Evolutionary conservation across 179 eudicot species (phyloP), one percentile per base, ranked within the genome.

Genomic region (Patellifolia procumbens): DNA sequence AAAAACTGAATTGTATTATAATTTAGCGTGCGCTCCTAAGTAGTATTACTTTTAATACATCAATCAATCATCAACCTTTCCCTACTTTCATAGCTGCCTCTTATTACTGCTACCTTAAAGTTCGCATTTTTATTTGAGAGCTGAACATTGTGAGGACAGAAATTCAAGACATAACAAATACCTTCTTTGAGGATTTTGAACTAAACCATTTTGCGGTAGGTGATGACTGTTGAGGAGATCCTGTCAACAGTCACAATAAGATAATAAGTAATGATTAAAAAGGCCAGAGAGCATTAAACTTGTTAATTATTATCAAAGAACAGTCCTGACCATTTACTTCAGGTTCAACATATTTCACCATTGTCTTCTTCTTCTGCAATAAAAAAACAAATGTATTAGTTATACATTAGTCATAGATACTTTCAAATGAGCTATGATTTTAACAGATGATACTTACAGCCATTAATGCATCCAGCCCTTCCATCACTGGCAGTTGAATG

Each of bases 401-500:
- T 22, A 68, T 20, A 20, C 5, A 34, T n/a, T 31, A 22, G 5
- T 20, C 7, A 56, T 20, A 31, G n/a, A 49, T 59, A 68, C 9
- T 16, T 45, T 35, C 26, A 32, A 42, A 43, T 26, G 17, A 69
- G 60, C 24, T 31, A 62, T 17, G 62, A 71, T 32, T 9, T 12
- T 42, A 5, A n/a, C n/a, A n/a, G 51, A 72, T 52, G 56, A 62
- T 19, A 86, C 94, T 84, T 85, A 92, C 97, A 66, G 80, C 83
- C 19, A 88, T 32, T 52, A 91, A 75, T 10, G 79, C 85, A 79
- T 89, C 92, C 82, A 94, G 80, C 68, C 94, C 97, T 80, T 86
- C 97, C 94, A 94, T 89, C 31, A 82, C 62, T 52, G 97, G 98
- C 58, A 87, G 92, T 76, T 80, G 76, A 51, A 84, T 42, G 70